Evolutionary conservation across 2,329 filamentous ascomycete genomes (phyloP).

Genomic region (Trichoderma aggressivum): DNA sequence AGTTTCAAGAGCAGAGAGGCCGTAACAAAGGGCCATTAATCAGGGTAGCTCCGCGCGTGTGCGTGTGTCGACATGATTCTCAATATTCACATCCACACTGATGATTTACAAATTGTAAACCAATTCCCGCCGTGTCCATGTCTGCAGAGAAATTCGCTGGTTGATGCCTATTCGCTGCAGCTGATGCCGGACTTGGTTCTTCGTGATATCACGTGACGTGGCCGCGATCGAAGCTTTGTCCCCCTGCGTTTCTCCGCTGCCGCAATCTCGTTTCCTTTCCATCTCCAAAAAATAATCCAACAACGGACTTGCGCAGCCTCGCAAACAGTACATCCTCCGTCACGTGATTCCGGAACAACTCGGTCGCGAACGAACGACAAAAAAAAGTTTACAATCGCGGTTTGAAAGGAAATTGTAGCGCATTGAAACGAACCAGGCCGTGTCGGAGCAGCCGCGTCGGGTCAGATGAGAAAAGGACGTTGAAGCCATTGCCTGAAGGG

Average conservation of each 20-base stretch:
- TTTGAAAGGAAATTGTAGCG: slow-evolving; percentile 18
- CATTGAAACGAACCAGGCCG: slow-evolving; percentile 23
- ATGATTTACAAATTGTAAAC: not conserved
- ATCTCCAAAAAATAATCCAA: slow-evolving; percentile 14
- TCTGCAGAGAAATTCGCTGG: not conserved
- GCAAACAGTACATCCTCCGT: slow-evolving; percentile 18
- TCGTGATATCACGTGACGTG: slow-evolving; percentile 32
- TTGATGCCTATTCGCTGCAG: not conserved
- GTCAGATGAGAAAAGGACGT: slow-evolving; percentile 30
- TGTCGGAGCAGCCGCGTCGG: slow-evolving; percentile 23
- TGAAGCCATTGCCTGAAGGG: slow-evolving; percentile 26
- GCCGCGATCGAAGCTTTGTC: slow-evolving; percentile 21
- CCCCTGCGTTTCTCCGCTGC: slow-evolving; percentile 22
- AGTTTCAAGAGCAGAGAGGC: not conserved
- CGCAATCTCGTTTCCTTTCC: slow-evolving; percentile 19
- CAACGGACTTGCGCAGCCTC: slow-evolving; percentile 21
- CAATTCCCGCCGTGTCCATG: not conserved
- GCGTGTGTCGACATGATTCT: not conserved
- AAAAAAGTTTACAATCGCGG: slow-evolving; percentile 22
- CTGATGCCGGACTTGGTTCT: not conserved
- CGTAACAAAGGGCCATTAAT: not conserved
- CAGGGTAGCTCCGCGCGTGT: not conserved
- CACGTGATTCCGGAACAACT: slow-evolving; percentile 33
- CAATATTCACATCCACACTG: not conserved
- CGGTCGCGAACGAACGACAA: slow-evolving; percentile 28